phyloP scores from a whole-genome alignment of 257 asterid species.

The Capsicum pubescens region DNA sequence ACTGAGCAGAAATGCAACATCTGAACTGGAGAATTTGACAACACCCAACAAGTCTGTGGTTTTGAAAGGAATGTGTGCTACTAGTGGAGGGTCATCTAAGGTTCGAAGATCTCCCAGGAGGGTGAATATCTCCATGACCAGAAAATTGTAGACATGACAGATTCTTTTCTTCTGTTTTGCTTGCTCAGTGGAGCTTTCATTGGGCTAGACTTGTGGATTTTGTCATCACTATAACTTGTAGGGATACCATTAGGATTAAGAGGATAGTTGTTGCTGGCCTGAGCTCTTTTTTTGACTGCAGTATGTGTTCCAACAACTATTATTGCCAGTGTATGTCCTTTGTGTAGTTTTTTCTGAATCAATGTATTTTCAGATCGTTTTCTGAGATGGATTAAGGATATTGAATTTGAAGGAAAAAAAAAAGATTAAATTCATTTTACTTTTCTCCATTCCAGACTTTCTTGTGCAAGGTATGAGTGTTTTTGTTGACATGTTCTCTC shows the following conservation, averaged over 20 bases:
- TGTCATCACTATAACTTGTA: conserved; percentile 1
- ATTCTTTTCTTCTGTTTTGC: conserved; percentile 24
- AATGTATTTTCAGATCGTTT: conserved; percentile 12
- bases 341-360: conserved; percentile 16
- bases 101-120: conserved; percentile 46
- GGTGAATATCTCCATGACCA: conserved; percentile 21
- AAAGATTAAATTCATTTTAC: not conserved
- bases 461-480: not conserved
- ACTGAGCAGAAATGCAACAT: conserved; percentile 23
- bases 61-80: conserved; percentile 24
- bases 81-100: conserved; percentile 27
- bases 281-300: conserved; percentile 2
- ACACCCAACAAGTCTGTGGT: conserved; percentile 38
- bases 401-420: conserved; percentile 14
- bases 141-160: conserved; percentile 6
- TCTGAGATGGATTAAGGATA: not conserved
- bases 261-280: conserved; percentile 10
- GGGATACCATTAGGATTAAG: conserved; percentile 9
- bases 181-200: not conserved
- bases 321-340: conserved; percentile 22
- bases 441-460: not conserved
- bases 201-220: not conserved
- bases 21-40: conserved; percentile 24
- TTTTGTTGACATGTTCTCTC: not conserved
- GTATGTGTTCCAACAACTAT: conserved; percentile 19